Evolutionary conservation across 371 early-diverging fungal species (phyloP).

Genomic region (Apophysomyces sp.): DNA sequence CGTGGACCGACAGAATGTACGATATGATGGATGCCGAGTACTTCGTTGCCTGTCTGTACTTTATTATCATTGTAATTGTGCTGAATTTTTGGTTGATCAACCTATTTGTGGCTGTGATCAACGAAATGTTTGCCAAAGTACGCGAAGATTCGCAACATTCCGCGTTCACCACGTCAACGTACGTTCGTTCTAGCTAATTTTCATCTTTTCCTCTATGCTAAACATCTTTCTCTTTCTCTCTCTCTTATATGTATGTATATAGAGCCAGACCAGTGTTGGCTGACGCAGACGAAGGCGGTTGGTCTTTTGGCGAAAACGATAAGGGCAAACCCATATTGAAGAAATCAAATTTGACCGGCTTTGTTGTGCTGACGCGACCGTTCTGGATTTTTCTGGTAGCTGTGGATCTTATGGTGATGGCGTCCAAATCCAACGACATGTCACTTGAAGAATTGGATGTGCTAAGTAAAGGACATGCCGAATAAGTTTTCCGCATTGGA

Average conservation of each 20-base stretch:
- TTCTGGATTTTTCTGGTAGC: constrained; percentile 52
- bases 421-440: constrained; percentile 45
- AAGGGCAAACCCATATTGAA: constrained; percentile 7
- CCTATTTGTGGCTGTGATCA: constrained; percentile 71
- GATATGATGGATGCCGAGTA: constrained; percentile 68
- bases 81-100: constrained; percentile 75
- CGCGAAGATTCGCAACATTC: constrained; percentile 68
- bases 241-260: too few relatives aligned
- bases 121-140: constrained; percentile 72
- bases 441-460: constrained; percentile 17
- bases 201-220: constrained; percentile 5
- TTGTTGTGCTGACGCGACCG: constrained; percentile 36
- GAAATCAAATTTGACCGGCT: constrained; percentile 10
- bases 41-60: constrained; percentile 56
- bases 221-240: too few relatives aligned
- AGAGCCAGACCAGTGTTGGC: constrained; percentile 44
- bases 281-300: constrained; percentile 41
- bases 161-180: constrained; percentile 56
- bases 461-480: constrained; percentile 23
- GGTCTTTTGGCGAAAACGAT: constrained; percentile 35
- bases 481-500: background rate
- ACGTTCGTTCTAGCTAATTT: too few relatives aligned
- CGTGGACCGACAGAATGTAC: constrained; percentile 75
- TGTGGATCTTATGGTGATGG: constrained; percentile 58
- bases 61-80: constrained; percentile 59